Conservation (phyloP, 306 rosid species). For the Sicyos baderoa region DNA sequence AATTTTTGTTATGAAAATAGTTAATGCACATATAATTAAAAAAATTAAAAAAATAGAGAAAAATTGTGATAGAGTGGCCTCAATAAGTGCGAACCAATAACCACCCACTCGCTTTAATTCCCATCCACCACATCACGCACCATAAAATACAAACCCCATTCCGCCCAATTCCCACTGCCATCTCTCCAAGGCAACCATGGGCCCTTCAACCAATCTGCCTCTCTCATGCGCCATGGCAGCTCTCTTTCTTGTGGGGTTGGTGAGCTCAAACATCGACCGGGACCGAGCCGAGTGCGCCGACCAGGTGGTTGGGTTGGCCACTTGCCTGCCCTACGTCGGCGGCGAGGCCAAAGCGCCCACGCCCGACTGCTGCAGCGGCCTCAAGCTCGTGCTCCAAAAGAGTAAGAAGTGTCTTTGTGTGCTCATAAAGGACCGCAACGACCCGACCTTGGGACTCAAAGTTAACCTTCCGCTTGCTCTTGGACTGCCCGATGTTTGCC, state of each 20-base stretch:
- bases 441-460: slow-evolving; percentile 53
- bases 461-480: slow-evolving; percentile 54
- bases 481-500: slow-evolving; percentile 41
- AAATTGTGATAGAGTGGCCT: not conserved
- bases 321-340: slow-evolving; percentile 54
- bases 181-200: not conserved
- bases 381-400: slow-evolving; percentile 38
- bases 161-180: not conserved
- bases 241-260: not conserved
- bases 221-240: not conserved
- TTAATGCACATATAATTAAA: too few relatives aligned
- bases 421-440: slow-evolving; percentile 60
- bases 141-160: not conserved
- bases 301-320: slow-evolving; percentile 38
- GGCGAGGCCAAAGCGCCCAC: slow-evolving; percentile 56
- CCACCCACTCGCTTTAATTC: slow-evolving; percentile 8
- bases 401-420: slow-evolving; percentile 64
- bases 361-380: slow-evolving; percentile 60
- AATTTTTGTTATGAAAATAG: too few relatives aligned
- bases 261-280: slow-evolving; percentile 41
- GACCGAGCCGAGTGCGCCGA: slow-evolving; percentile 64
- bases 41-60: too few relatives aligned
- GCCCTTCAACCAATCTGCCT: not conserved
- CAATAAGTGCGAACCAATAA: slow-evolving; percentile 6
- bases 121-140: not conserved